Evolutionary conservation across 129 eudicot species (phyloP), one percentile per base, ranked within the genome.

Genomic region (Tagetes erecta): DNA sequence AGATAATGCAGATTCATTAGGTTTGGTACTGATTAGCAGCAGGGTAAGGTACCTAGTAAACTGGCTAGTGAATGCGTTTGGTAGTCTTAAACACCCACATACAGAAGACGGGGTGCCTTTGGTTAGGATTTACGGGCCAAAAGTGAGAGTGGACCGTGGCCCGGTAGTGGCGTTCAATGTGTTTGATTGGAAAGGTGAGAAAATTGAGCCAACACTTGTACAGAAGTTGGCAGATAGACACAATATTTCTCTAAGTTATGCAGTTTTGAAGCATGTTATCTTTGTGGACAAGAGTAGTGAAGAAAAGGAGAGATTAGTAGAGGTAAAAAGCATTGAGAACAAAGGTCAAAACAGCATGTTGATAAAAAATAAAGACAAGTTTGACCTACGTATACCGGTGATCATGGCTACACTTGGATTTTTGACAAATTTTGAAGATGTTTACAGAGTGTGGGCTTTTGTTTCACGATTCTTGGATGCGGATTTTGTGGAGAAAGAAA

Each of bases 401-500:
- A 78, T 90, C 13, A 86, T 89, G 20, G 89, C 80, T 69, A 80
- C 87, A 7, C 8, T 90, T 12, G 90, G 95, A 6, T 87, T 84
- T 67, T 63, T 92, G 82, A 86, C 84, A 9, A 87, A 87, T 75
- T 90, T 90, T 76, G 95, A 90, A 45, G 98, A 92, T 66, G 75
- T 82, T 78, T 86, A 87, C 52, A 87, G 78, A 53, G 52, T 89
- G 14, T 89, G 98, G 98, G 79, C 64, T 40, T 92, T 92, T 58
- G 86, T 85, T 68, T 74, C 98, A 2, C 72, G 83, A 69, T 93
- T 90, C 82, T 69, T 90, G 82, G 96, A 93, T 90, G 96, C 98
- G 5, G 98, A 90, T 83, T 90, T 85, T 80, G 98, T 89, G 71
- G 96, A 92, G 90, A 92, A 89, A 79, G 98, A 92, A 68, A 74